Base-by-base conservation (phyloP, 2,329 filamentous ascomycete genomes). In the Colletotrichum filicis region DNA sequence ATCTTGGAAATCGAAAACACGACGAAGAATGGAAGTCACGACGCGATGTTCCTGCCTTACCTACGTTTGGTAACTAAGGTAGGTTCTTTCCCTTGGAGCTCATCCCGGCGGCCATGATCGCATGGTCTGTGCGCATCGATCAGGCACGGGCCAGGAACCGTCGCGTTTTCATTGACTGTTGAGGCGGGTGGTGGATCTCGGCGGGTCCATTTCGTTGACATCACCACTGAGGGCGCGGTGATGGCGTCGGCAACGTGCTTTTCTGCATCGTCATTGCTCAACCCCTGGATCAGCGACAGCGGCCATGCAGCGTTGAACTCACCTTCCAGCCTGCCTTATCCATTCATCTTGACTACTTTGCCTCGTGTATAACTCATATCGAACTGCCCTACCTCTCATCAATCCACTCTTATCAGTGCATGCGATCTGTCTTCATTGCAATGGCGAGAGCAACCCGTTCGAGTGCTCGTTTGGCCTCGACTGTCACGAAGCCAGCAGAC, bases 401-500 rank as follows among this genome's bases (percentile, higher is more conserved):
- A 19, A n/a, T 6, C 14, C 6, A 14, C 19, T 11, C 3, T 7
- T 22, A 2, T 37, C 19, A 2, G 30, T 58, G 19, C 30, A 65
- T 62, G 69, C 56, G 49, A 32, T 37, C 8, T 19, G 30, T 24
- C 4, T 24, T 52, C 7, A 7, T 49, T 1, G 49, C 19, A 22
- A 75, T 75, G 74, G 57, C 74, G 19, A 74, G 71, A 61, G 71
- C 72, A 35, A 75, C 74, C 35, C 66, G 74, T 42, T 74, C 74
- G 30, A 75, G 74, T 35, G 68, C 72, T 7, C 71, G 74, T 6
- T 37, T 72, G 37, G 67, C 74, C 19, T 60, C 65, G 4, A 37
- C 46, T n/a, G 53, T 60, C 35, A 37, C 73, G 14, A 37, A 57
- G 32, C 55, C 37, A 22, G 2, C 32, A 42, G 19, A 26, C 4